phyloP scores from a whole-genome alignment of 225 moss, liverwort and hornwort species.

The Bryum argenteum region DNA sequence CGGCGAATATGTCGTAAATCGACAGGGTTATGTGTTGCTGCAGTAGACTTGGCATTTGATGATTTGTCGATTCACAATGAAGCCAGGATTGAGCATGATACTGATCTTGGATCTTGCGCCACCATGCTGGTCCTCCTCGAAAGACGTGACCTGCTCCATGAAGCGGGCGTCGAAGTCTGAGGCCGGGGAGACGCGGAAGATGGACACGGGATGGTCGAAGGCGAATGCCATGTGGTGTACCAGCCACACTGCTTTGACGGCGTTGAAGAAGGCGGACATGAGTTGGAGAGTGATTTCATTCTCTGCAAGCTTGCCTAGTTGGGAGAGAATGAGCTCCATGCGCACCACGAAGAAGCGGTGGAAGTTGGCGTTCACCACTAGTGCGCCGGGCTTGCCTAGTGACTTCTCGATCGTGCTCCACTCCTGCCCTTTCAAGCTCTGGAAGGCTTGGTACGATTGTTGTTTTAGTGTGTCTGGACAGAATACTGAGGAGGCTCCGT shows the following conservation, averaged over 20 bases:
- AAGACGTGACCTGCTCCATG: constrained; percentile 46
- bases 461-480: constrained; percentile 38
- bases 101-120: constrained; percentile 30
- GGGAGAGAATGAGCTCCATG: constrained; percentile 52
- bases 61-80: constrained; percentile 45
- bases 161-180: constrained; percentile 46
- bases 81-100: constrained; percentile 56
- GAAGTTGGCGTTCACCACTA: constrained; percentile 47
- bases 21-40: constrained; percentile 2
- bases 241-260: constrained; percentile 52
- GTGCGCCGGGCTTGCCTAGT: constrained; percentile 23
- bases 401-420: constrained; percentile 44
- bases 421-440: constrained; percentile 34
- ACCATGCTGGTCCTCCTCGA: constrained; percentile 29
- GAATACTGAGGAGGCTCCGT: constrained; percentile 43
- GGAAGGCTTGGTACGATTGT: constrained; percentile 33
- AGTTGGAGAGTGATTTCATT: constrained; percentile 29
- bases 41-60: constrained; percentile 61
- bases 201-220: constrained; percentile 45
- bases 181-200: constrained; percentile 46
- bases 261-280: constrained; percentile 49
- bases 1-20: too few relatives aligned
- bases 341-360: constrained; percentile 54
- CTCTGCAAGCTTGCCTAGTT: constrained; percentile 46
- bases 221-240: constrained; percentile 57